phyloP scores from a whole-genome alignment of 2,329 filamentous ascomycete species.

The Arachnopeziza araneosa region DNA sequence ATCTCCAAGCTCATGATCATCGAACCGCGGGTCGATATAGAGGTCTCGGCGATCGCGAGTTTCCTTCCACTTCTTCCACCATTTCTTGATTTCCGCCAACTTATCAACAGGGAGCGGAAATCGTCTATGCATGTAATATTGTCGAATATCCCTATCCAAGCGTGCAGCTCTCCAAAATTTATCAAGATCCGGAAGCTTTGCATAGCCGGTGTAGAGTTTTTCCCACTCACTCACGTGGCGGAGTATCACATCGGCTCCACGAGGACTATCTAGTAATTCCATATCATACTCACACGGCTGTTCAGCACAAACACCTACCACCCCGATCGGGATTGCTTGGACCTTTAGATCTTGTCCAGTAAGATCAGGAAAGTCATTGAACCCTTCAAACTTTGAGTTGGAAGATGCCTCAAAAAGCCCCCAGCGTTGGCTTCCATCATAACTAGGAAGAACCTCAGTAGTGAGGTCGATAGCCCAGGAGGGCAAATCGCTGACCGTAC shows the following conservation, averaged over 20 bases:
- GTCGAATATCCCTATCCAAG: not conserved
- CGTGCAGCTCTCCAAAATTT: not conserved
- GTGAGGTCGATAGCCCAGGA: constrained; percentile 1
- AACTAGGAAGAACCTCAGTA: not conserved
- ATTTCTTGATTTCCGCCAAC: not conserved
- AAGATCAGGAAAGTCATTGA: not conserved
- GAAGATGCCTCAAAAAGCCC: not conserved
- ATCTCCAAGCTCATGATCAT: not conserved
- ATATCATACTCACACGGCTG: not conserved
- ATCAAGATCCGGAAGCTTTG: not conserved
- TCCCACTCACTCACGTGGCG: not conserved
- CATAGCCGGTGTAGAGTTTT: not conserved
- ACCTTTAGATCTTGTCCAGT: not conserved
- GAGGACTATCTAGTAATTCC: not conserved
- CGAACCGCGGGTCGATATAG: not conserved
- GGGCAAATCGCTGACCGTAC: not conserved
- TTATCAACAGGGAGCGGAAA: not conserved
- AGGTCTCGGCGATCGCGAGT: not conserved
- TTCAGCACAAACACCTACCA: too few relatives aligned
- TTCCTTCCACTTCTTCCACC: not conserved
- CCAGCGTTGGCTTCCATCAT: not conserved
- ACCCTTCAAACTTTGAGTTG: not conserved
- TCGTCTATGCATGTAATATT: not conserved
- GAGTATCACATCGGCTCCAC: not conserved
- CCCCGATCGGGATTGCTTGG: too few relatives aligned